Evolutionary conservation across 345 rosid species (phyloP), one percentile per base, ranked within the genome.

Genomic region (Linum trigynum): DNA sequence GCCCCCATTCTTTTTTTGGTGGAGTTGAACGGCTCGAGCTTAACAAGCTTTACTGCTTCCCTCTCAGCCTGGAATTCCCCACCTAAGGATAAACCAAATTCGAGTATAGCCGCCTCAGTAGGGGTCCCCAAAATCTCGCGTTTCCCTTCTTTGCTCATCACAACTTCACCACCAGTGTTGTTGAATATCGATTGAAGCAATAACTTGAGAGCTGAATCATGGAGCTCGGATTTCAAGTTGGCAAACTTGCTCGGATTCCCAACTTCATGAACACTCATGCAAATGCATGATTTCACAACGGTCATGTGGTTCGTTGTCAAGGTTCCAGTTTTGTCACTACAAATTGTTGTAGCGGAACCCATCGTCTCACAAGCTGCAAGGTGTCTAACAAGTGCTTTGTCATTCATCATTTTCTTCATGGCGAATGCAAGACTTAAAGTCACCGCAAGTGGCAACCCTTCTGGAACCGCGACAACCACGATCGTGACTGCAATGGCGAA

Each of bases 351-450:
- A 16, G 95, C 95, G 7, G 96, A 89, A 48, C 98, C 98, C 98
- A 92, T 92, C 2, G 98, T 89, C 77, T 89, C 96, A 68, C 98
- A 92, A 64, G 96, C 98, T 3, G 96, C 98, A 55, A 92, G 77
- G 70, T 92, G 96, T 3, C 98, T 76, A 14, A 92, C 98, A 11
- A 92, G 92, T 55, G 98, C 96, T 72, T 86, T 92, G 64, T 87
- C 98, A 45, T 89, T 92, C 98, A 89, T 92, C 98, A 92, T 92
- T 73, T 89, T 92, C 82, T 92, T 89, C 98, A 87, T 89, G n/a
- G 98, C 96, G 67, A 92, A 92, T 32, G 98, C 98, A 61, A 92
- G 91, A 67, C 98, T 92, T 64, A 92, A 73, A n/a, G 96, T 92
- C 72, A 92, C 98, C 35, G 96, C 96, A 68, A 92, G 84, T 5